These are phyloP conservation scores for Aquilaria yunnanensis DNA, from an alignment of 345 rosid genomes.

Conservation along the genomic window DNA sequence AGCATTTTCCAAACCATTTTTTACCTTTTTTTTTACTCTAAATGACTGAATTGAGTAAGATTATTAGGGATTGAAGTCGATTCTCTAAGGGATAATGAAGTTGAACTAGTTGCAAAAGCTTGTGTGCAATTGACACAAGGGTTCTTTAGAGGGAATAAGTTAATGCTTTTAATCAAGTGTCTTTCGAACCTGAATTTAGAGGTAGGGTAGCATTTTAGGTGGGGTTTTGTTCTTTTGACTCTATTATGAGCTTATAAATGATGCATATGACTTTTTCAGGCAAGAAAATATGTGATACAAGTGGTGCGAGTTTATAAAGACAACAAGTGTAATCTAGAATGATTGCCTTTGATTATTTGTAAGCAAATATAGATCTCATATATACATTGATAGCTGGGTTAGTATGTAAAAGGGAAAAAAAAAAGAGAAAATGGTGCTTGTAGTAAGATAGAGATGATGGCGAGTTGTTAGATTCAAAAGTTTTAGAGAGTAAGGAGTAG, in stretches of 20 bases:
- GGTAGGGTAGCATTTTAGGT: conserved; percentile 31
- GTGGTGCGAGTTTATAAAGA: conserved; percentile 96
- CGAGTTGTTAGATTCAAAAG: too few relatives aligned
- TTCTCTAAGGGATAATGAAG: conserved; percentile 95
- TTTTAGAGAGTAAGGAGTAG: too few relatives aligned
- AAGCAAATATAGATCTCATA: conserved; percentile 78
- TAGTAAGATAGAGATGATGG: too few relatives aligned
- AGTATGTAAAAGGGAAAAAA: conserved; percentile 1
- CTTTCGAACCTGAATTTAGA: conserved; percentile 87
- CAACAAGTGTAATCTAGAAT: conserved; percentile 85
- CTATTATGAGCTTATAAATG: conserved; percentile 11
- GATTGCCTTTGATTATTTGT: conserved; percentile 93
- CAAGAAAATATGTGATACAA: conserved; percentile 96
- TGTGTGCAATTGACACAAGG: conserved; percentile 91
- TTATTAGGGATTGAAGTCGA: conserved; percentile 71
- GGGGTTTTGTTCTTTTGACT: neutral
- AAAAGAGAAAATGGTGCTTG: too few relatives aligned
- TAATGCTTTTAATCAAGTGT: conserved; percentile 62
- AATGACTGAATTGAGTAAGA: conserved; percentile 76
- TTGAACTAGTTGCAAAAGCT: conserved; percentile 91
- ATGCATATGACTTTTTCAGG: conserved; percentile 33
- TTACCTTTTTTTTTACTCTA: conserved; percentile 13
- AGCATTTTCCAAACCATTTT: neutral
- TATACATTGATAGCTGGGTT: conserved; percentile 74
- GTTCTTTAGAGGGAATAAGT: conserved; percentile 78